Base-by-base conservation (phyloP, 176 grass and related monocot genomes). In the Oryza rufipogon region DNA sequence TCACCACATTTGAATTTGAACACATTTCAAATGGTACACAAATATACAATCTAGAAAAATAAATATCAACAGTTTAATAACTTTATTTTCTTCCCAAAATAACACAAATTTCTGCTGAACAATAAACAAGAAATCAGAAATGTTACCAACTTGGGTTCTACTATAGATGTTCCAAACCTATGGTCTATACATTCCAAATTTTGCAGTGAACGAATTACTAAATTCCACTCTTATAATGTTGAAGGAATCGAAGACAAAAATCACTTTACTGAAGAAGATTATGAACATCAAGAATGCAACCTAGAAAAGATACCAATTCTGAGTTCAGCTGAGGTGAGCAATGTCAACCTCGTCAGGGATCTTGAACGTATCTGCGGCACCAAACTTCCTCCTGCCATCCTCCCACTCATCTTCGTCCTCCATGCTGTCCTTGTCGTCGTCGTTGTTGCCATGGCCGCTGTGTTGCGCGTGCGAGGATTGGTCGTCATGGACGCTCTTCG, bases 321-420 rank as follows among this genome's bases (percentile, higher is more conserved):
- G 1, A 74, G 68, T 34, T 77, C 89, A 95, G 52, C 93, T 95
- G 83, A 95, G 80, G 68, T 89, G 88, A 86, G 90, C 60, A 17
- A 91, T 87, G 79, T 92, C 90, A 2, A 95, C 74, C 81, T 91
- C 80, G 23, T 95, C 88, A 22, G 90, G 90, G 33, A 95, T 56
- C 81, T 91, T 95, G 83, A 95, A 95, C 2, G 93, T 92, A 26
- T 92, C 90, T 1, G 90, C 90, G 0, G 92, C 89, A 9, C 92
- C 92, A 20, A 94, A 94, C 73, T 94, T 94, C 86, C 78, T 82
- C 79, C 65, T 88, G 7, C 80, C 89, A 19, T 91, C 94, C 75
- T 88, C 89, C 91, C 91, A 97, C 61, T 97, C 91, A 1, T 93
- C 89, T 11, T 88, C 86, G 0, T 89, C 89, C 25, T 79, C 84